Evolutionary conservation across 257 asterid species (phyloP), one percentile per base, ranked within the genome.

Genomic region (Verbascum thapsus): DNA sequence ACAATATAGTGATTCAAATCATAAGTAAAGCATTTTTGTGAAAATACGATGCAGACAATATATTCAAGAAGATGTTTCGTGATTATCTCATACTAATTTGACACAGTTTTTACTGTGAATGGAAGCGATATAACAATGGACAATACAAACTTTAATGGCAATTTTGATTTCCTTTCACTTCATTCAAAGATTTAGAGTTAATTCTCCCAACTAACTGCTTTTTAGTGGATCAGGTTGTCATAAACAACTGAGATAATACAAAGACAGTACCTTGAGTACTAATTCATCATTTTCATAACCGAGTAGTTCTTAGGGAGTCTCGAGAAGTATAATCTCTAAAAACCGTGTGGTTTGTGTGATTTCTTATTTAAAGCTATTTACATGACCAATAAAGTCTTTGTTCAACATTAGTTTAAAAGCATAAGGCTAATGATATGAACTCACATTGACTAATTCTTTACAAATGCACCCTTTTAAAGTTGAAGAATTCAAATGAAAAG

Each of bases 301-400:
- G 9, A n/a, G 8, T 3, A 43, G 5, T 8, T 6, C 18, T 15
- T 8, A 48, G 11, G 8, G 17, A 48, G 10, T 15, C 17, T 8
- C 44, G 17, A 8, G 3, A n/a, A n/a, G n/a, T n/a, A n/a, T n/a
- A n/a, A n/a, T 8, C 17, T 18, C 18, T n/a, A n/a, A n/a, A 17
- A 16, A 7, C 26, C 30, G 18, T 48, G 53, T 64, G 43, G 34
- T 49, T 20, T 37, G 19, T 16, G 41, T 20, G 58, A 61, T 38
- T 61, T 54, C 22, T 26, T 73, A 35, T 41, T 37, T 41, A 32
- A 64, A 37, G 56, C 56, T 40, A 43, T 45, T 34, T 5, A 45
- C 61, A 32, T 67, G 70, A 67, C 73, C 53, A 38, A 8, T 39
- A 41, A 55, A 48, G 66, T 54, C 59, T 48, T 40, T 5, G 12